phyloP scores from a whole-genome alignment of 2,329 filamentous ascomycete genomes.

The Aspergillus pseudotamarii region DNA sequence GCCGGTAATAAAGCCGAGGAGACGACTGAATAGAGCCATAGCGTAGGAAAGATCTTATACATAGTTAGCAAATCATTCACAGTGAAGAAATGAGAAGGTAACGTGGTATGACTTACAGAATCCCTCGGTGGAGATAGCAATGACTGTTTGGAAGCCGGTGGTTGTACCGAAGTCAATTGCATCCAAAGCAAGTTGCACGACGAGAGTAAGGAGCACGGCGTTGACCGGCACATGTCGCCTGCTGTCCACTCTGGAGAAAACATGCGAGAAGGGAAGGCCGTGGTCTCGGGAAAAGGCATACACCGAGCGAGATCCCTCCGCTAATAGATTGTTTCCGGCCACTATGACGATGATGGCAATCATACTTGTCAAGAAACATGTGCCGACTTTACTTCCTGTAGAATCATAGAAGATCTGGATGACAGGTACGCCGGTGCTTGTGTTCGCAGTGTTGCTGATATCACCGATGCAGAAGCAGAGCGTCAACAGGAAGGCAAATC shows the following conservation, averaged over 20 bases:
- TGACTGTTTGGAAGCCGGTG: conserved; percentile 59
- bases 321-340: conserved; percentile 50
- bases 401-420: conserved; percentile 58
- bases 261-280: conserved; percentile 55
- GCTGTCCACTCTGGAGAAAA: conserved; percentile 50
- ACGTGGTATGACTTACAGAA: conserved; percentile 48
- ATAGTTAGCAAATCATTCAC: not conserved
- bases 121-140: conserved; percentile 60
- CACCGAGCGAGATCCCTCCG: conserved; percentile 50
- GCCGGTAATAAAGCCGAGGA: conserved; percentile 50
- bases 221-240: conserved; percentile 53
- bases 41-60: conserved; percentile 57
- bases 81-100: no score
- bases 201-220: conserved; percentile 50
- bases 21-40: conserved; percentile 55
- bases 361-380: conserved; percentile 50
- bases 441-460: conserved; percentile 49
- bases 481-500: conserved; percentile 52
- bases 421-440: conserved; percentile 54
- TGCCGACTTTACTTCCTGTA: conserved; percentile 48
- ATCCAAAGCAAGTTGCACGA: conserved; percentile 56
- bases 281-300: conserved; percentile 54
- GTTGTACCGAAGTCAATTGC: conserved; percentile 59
- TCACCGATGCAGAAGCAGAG: conserved; percentile 57
- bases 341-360: conserved; percentile 54